Base-by-base conservation (phyloP, 345 rosid genomes). In the Populus euphratica region DNA sequence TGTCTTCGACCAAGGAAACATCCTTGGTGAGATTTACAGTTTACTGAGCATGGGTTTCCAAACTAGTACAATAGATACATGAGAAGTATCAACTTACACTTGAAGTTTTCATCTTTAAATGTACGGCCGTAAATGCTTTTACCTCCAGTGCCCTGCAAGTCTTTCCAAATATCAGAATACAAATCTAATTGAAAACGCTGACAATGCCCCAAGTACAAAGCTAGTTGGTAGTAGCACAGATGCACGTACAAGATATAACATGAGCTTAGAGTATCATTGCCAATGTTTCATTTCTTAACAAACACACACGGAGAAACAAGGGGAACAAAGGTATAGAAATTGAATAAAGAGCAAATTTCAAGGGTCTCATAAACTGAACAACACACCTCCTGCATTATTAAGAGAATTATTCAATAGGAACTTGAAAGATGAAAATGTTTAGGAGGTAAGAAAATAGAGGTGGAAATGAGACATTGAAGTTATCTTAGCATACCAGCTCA, bases 81-180 rank as follows among this genome's bases (percentile, higher is more conserved):
- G 52, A 54, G 74, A 84, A 71, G 54, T 63, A 78, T 59, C 63
- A 74, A 87, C 98, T 92, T 89, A 96, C 99, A 76, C 67, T 94
- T 92, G 91, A 96, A 96, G 87, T 90, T 96, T 81, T 96, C 99
- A 86, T 94, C 98, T 83, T 90, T 94, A 81, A 96, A 96, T 33
- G 90, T 94, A 59, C 96, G 91, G 13, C 99, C 99, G 67, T 92
- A 96, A 56, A 96, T 90, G 86, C 99, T 96, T 87, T 92, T 96
- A 63, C 99, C 99, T 81, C 99, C 99, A 80, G 98, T 96, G 82
- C 99, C 99, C 99, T 96, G 92, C 83, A 88, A 83, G 44, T 59
- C 49, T 76, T 72, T 81, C 67, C 72, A 79, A 67, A 73, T 77
- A 72, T 79, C 31, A 79, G 72, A 66, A 62, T 36, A 65, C 69